These are phyloP conservation scores for Colletotrichum lupini DNA, from an alignment of 2,329 filamentous ascomycete species.

Conservation along the genomic window DNA sequence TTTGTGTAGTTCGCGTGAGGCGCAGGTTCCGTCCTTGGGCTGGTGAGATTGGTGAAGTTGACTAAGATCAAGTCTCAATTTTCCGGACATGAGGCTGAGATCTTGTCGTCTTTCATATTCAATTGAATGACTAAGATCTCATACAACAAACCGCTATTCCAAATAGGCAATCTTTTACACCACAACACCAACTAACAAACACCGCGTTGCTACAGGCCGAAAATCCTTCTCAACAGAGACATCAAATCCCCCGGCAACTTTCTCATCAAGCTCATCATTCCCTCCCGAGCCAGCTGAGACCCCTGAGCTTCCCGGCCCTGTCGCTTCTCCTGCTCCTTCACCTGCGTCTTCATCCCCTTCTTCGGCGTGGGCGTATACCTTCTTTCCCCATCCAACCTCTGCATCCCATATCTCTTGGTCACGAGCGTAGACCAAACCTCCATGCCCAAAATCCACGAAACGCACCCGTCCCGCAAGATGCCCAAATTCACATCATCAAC, in stretches of 20 bases:
- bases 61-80: background rate
- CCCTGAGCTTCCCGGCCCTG: background rate
- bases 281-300: background rate
- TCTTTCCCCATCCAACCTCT: background rate
- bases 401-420: background rate
- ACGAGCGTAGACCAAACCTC: background rate
- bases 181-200: no score
- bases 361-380: background rate
- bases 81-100: no score
- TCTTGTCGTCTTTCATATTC: background rate
- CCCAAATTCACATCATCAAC: background rate
- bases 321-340: background rate
- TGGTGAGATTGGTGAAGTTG: background rate
- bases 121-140: background rate
- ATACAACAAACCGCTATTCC: background rate
- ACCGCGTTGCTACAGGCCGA: background rate
- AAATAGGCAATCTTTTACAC: no score
- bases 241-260: background rate
- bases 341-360: background rate
- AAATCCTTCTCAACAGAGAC: background rate
- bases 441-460: background rate
- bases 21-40: background rate
- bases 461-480: background rate
- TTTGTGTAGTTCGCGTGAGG: background rate
- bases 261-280: background rate